A percentile compares a stretch with the other conserved stretches of the same genome.
phyloP scores from a whole-genome alignment of 1,284 basidiomycete species.

The Ganoderma leucocontextum region DNA sequence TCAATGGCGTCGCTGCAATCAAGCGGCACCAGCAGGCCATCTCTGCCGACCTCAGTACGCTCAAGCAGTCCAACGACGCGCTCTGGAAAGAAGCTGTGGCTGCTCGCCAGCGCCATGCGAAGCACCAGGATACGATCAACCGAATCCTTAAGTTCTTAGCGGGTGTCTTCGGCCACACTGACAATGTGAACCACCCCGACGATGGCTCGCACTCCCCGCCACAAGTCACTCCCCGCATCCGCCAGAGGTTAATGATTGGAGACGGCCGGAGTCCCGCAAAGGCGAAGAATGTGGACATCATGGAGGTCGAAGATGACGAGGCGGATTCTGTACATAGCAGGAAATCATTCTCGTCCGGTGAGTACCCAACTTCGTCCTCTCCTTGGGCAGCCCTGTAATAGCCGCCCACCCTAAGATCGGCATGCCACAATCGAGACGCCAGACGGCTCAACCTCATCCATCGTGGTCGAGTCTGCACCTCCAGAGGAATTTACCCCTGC shows the following conservation, averaged over 20 bases:
- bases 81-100: slow-evolving; percentile 93
- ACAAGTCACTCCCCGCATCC: slow-evolving; percentile 58
- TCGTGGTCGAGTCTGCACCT: slow-evolving; percentile 35
- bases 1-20: slow-evolving; percentile 88
- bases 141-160: slow-evolving; percentile 95
- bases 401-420: slow-evolving; percentile 34
- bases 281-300: slow-evolving; percentile 47
- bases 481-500: slow-evolving; percentile 41
- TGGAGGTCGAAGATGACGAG: slow-evolving; percentile 52
- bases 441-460: slow-evolving; percentile 31
- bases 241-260: slow-evolving; percentile 73
- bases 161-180: slow-evolving; percentile 83
- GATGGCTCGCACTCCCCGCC: slow-evolving; percentile 48
- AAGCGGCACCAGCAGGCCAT: slow-evolving; percentile 93
- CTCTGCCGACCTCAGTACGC: slow-evolving; percentile 85
- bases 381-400: slow-evolving; percentile 9
- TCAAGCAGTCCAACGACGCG: slow-evolving; percentile 89
- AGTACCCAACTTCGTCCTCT: slow-evolving; percentile 10
- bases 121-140: slow-evolving; percentile 98
- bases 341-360: slow-evolving; percentile 31
- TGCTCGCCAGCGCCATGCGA: slow-evolving; percentile 83
- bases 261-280: slow-evolving; percentile 50
- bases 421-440: slow-evolving; percentile 45
- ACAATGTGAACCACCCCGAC: slow-evolving; percentile 51
- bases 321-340: slow-evolving; percentile 25